Conservation (phyloP, 148 eudicot species). For the Simmondsia chinensis region DNA sequence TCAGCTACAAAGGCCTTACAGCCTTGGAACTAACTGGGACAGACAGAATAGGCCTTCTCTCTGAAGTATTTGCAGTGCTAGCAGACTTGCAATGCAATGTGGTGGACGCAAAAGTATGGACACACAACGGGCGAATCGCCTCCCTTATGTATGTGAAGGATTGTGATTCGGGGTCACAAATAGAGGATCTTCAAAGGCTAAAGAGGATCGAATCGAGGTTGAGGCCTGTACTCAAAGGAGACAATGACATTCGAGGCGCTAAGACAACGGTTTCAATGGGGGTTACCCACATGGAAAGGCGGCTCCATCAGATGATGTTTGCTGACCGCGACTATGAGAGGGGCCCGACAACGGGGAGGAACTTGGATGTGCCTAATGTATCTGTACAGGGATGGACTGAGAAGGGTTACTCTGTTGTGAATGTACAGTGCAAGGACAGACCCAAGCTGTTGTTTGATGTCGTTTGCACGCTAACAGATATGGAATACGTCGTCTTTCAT, state of each 20-base stretch:
- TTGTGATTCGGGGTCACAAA: conserved; percentile 52
- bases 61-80: conserved; percentile 85
- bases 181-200: conserved; percentile 50
- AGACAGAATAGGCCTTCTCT: conserved; percentile 67
- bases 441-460: conserved; percentile 79
- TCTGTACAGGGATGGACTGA: conserved; percentile 60
- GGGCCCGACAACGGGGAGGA: conserved; percentile 18
- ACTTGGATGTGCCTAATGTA: conserved; percentile 43
- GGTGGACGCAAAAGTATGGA: conserved; percentile 84
- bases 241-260: conserved; percentile 73
- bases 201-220: conserved; percentile 42
- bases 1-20: conserved; percentile 48
- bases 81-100: conserved; percentile 57
- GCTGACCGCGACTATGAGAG: conserved; percentile 82
- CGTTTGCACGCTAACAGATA: conserved; percentile 81
- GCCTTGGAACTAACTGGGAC: conserved; percentile 79
- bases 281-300: conserved; percentile 71
- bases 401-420: conserved; percentile 74
- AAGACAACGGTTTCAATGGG: conserved; percentile 57
- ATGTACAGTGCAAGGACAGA: conserved; percentile 71
- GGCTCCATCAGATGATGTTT: conserved; percentile 94
- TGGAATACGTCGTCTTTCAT: conserved; percentile 87
- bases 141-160: conserved; percentile 72
- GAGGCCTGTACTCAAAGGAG: conserved; percentile 78
- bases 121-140: conserved; percentile 84